A percentile compares a stretch with the other conserved stretches of the same genome.
Evolutionary conservation across 2,329 filamentous ascomycete species (phyloP).

Genomic region (Orbilia ellipsospora): DNA sequence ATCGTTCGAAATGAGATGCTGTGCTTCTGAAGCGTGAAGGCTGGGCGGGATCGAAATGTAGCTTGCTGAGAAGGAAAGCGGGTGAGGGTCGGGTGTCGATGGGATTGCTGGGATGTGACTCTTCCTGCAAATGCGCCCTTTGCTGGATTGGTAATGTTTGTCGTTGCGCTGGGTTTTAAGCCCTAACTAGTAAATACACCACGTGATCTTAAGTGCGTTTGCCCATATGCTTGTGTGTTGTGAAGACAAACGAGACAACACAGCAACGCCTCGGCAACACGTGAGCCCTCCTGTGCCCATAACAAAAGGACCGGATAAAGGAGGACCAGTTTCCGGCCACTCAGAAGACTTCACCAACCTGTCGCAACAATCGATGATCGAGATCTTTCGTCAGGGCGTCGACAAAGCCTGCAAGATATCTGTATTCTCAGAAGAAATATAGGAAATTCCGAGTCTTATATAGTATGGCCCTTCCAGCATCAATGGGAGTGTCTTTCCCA

Average conservation of each 20-base stretch:
- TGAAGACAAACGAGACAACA: slow-evolving; percentile 8
- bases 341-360: slow-evolving; percentile 28
- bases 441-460: too few species aligned
- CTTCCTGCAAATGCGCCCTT: slow-evolving; percentile 38
- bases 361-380: slow-evolving; percentile 36
- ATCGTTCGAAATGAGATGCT: slow-evolving; percentile 1
- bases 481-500: neutral
- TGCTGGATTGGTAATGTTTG: slow-evolving; percentile 45
- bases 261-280: slow-evolving; percentile 29
- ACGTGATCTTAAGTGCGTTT: neutral
- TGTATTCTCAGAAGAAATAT: too few species aligned
- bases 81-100: slow-evolving; percentile 14
- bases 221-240: slow-evolving; percentile 13
- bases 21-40: slow-evolving; percentile 1
- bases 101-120: slow-evolving; percentile 38
- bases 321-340: slow-evolving; percentile 49
- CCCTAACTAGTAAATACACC: too few species aligned
- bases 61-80: slow-evolving; percentile 11
- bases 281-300: slow-evolving; percentile 10
- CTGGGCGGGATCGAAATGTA: slow-evolving; percentile 6
- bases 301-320: slow-evolving; percentile 39
- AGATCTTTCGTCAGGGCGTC: neutral
- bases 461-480: too few species aligned
- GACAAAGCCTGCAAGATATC: too few species aligned
- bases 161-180: slow-evolving; percentile 35